These are phyloP conservation scores for Clitopilus hobsonii DNA, from an alignment of 768 basidiomycete species.

Conservation along the genomic window DNA sequence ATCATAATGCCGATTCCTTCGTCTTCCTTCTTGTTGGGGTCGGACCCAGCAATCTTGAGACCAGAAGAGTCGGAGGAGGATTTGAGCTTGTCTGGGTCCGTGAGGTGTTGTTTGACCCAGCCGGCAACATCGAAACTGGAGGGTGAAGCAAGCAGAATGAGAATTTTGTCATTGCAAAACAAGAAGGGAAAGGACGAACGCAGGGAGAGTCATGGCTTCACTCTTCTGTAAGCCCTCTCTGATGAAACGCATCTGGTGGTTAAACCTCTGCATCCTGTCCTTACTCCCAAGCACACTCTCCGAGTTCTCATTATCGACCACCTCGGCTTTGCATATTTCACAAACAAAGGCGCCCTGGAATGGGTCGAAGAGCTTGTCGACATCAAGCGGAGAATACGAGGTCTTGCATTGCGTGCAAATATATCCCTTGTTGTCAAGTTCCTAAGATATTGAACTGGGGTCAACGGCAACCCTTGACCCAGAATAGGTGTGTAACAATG, in stretches of 20 bases:
- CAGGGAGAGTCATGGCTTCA: slow-evolving; percentile 81
- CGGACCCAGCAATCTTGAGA: slow-evolving; percentile 72
- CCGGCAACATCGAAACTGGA: slow-evolving; percentile 74
- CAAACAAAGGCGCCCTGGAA: slow-evolving; percentile 65
- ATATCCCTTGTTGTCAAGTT: slow-evolving; percentile 97
- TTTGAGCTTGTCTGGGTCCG: slow-evolving; percentile 59
- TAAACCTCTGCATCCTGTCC: slow-evolving; percentile 95
- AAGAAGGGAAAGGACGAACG: slow-evolving; percentile 41
- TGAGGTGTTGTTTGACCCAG: slow-evolving; percentile 75
- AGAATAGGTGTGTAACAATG: neutral
- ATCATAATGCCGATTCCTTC: slow-evolving; percentile 85
- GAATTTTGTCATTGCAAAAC: neutral
- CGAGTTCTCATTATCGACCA: slow-evolving; percentile 88
- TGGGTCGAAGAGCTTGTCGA: slow-evolving; percentile 78
- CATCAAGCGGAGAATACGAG: slow-evolving; percentile 82
- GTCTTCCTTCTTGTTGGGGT: slow-evolving; percentile 54
- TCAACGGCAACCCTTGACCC: too few species aligned
- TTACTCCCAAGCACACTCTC: slow-evolving; percentile 82
- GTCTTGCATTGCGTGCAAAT: slow-evolving; percentile 87
- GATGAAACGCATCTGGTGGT: slow-evolving; percentile 84
- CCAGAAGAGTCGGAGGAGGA: slow-evolving; percentile 45
- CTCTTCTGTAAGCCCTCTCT: slow-evolving; percentile 85
- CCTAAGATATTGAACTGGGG: slow-evolving; percentile 43
- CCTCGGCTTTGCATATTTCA: slow-evolving; percentile 82
- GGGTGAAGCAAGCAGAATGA: slow-evolving; percentile 4